phyloP scores from a whole-genome alignment of 257 asterid genomes.

The Rhazya stricta region DNA sequence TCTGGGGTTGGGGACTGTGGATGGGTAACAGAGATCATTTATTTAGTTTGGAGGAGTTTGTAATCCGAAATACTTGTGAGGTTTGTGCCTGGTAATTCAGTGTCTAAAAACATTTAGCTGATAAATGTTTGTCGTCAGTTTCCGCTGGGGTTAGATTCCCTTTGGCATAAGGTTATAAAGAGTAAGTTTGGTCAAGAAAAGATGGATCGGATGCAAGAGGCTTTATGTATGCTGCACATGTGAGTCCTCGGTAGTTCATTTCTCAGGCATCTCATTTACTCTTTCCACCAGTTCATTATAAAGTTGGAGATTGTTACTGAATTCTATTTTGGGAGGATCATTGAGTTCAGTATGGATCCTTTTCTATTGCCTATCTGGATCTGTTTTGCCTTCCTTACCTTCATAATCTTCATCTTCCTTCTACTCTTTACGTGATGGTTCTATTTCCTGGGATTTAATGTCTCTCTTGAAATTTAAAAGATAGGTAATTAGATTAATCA shows the following conservation, averaged over 20 bases:
- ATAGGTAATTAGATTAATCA: neutral
- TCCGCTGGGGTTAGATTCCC: neutral
- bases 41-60: neutral
- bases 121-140: neutral
- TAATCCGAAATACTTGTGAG: neutral
- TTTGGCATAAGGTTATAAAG: neutral
- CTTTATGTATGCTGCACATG: neutral
- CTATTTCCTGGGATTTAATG: neutral
- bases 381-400: neutral
- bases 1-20: neutral
- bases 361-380: neutral
- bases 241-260: neutral
- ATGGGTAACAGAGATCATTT: neutral
- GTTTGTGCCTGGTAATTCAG: neutral
- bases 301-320: neutral
- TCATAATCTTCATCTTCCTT: neutral
- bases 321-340: neutral
- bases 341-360: neutral
- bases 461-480: neutral
- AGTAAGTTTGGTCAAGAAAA: neutral
- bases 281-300: neutral
- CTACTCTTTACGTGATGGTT: neutral
- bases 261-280: neutral
- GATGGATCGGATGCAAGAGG: neutral
- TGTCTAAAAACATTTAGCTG: neutral